phyloP scores from a whole-genome alignment of 345 rosid species.

The Syzygium aromaticum region DNA sequence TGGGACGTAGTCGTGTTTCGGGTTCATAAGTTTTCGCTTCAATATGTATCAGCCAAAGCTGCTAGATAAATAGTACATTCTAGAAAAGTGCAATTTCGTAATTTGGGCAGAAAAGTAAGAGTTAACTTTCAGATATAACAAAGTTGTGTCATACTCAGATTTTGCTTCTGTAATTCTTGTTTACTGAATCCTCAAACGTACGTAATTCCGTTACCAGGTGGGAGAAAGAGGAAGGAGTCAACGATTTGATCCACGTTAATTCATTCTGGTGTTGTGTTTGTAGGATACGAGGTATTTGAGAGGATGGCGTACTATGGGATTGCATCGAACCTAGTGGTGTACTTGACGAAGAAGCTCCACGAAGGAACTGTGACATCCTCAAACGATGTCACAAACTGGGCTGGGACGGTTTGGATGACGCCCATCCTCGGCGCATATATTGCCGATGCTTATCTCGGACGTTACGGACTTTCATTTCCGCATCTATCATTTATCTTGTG shows the following conservation, averaged over 20 bases:
- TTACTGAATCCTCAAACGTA: not conserved
- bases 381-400: not conserved
- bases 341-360: not conserved
- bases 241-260: not conserved
- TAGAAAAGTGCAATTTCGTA: not conserved
- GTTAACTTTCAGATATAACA: not conserved
- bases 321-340: slow-evolving; percentile 27
- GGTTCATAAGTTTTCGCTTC: fast-evolving
- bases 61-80: not conserved
- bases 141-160: not conserved
- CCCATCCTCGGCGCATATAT: slow-evolving; percentile 38
- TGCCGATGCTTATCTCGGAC: slow-evolving; percentile 59
- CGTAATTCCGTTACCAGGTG: not conserved
- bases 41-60: not conserved
- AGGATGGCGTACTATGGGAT: slow-evolving; percentile 32
- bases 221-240: not conserved
- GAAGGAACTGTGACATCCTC: slow-evolving; percentile 6
- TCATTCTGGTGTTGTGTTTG: not conserved
- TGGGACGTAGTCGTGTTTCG: not conserved
- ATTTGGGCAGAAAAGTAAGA: not conserved
- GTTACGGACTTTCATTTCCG: slow-evolving; percentile 46
- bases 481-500: slow-evolving; percentile 33
- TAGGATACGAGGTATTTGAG: slow-evolving; percentile 1
- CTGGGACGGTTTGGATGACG: not conserved
- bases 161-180: not conserved